Base-by-base conservation (phyloP, 2,329 filamentous ascomycete species). In the Ophidiomyces ophidiicola region DNA sequence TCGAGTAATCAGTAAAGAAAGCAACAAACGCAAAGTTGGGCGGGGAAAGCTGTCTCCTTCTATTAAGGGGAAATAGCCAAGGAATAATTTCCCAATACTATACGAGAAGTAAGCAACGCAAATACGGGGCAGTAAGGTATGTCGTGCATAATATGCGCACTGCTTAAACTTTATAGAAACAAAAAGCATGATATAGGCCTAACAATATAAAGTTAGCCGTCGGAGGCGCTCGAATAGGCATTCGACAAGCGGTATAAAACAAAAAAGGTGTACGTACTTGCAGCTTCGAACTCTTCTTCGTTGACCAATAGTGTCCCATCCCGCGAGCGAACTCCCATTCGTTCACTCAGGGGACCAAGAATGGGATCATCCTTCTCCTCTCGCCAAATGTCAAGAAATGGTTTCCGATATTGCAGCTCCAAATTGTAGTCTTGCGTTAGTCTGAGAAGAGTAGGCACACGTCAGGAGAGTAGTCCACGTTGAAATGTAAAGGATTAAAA, bases 381-480 rank as follows among this genome's bases (percentile, higher is more conserved):
- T 46, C 85, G 77, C 84, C 88, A 96, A 20, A 98, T 81, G 49
- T 96, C 87, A 28, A 76, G 66, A 58, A 98, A 98, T 0, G 80
- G 74, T 60, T 88, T 88, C 53, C 92, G 82, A 55, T 94, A 98
- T 61, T 94, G 82, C 51, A 96, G 64, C 59, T 98, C 90, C 5
- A 98, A 74, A 52, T 94, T 94, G 69, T 88, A 98, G 56, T 96
- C 87, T 57, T 94, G 87, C 12, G 90, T 90, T 52, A 96, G 68
- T 18, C 64, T 67, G 35, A 12, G 10, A 30, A 31, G 26, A 36
- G 24, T 20, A 12, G 29, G 23, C 12, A 46, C 18, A 23, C 18
- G 3, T 36, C 14, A 29, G 15, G 11, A 8, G 21, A 11, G 10
- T 31, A 14, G 15, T 23, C 15, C 17, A 24, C 17, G 21, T 30